Base-by-base conservation (phyloP, 2,329 filamentous ascomycete species). In the Arachnomyces sp. region DNA sequence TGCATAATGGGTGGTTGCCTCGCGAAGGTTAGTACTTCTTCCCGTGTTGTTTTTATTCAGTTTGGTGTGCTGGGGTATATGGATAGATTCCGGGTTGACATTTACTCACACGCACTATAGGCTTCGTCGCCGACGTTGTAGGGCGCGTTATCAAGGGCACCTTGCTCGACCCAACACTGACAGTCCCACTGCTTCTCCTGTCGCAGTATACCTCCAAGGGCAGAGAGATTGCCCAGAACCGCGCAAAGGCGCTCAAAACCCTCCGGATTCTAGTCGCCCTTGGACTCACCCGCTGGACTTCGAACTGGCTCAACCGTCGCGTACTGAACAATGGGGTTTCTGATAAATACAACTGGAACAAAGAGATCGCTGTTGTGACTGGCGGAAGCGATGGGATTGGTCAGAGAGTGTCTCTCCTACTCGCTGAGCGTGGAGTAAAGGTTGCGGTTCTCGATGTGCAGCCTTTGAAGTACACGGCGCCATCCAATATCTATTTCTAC, bases 321-420 rank as follows among this genome's bases (percentile, higher is more conserved):
- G 65, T 66, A 3, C 42, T 68, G 36, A 74, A 74, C 54, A 74
- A 71, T 36, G 57, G 47, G 34, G 42, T 50, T 34, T 49, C 48
- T 15, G 63, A 60, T 44, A 49, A 51, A 29, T 62, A 60, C 34
- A 52, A 62, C 49, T 87, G 83, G 81, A 63, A 69, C 15, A 73
- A 71, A 38, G 84, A 88, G 63, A 71, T 88, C 37, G 79, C 85
- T 2, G 67, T 88, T 32, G 72, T 89, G 14, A 89, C 85, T 0
- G 84, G 86, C 6, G 85, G 85, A 6, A 78, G 80, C 31, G 77
- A 77, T 41, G 85, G 85, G 0, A 87, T 90, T 52, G 85, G 85
- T 11, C 76, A 73, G 14, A 65, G 73, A 29, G 71, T 86, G 3
- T 82, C 83, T 11, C 69, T 72, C 47, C 59, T 81, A 39, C 67